Base-by-base conservation (phyloP, 257 asterid species). In the Pogostemon cablin region DNA sequence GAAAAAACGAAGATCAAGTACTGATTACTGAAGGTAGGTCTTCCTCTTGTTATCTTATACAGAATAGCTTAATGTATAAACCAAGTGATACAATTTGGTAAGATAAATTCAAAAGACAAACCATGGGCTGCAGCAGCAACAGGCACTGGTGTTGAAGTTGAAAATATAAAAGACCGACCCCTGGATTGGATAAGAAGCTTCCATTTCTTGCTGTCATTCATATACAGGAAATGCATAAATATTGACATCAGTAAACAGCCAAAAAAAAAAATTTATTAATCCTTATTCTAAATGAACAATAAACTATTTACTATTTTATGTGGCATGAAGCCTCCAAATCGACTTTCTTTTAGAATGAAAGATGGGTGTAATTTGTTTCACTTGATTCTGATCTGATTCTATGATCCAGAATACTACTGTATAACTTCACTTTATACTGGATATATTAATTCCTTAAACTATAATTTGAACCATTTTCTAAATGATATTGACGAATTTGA, bases 151-250 rank as follows among this genome's bases (percentile, higher is more conserved):
- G 90, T 79, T 58, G 98, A 86, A 69, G 99, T 91, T 64, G 99
- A 95, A 81, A 95, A 95, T 85, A 95, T 95, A 81, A 95, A 95
- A 74, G 99, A 89, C 47, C 99, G 93, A 9, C 98, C 99, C 46
- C 96, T 83, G 39, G 99, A 95, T 79, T 95, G 99, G 76, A 95
- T 87, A 35, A 95, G 87, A 78, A 87, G 84, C 86, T 95, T 95
- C 99, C 99, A 95, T 75, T 73, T 82, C 85, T 89, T 86, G 91
- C 99, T 95, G 96, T 62, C 68, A 79, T 73, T 72, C 72, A 72
- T n/a, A 77, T 58, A 66, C 72, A 69, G 56, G 39, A 17, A 74
- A 71, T 9, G 37, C 76, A 53, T 65, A n/a, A 62, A 39, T 59
- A 62, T 50, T 10, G 5, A 42, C 46, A 75, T 69, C 12, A 8